Base-by-base conservation (phyloP, 495 filamentous ascomycete genomes). In the Pseudoneurospora amorphoporcata region DNA sequence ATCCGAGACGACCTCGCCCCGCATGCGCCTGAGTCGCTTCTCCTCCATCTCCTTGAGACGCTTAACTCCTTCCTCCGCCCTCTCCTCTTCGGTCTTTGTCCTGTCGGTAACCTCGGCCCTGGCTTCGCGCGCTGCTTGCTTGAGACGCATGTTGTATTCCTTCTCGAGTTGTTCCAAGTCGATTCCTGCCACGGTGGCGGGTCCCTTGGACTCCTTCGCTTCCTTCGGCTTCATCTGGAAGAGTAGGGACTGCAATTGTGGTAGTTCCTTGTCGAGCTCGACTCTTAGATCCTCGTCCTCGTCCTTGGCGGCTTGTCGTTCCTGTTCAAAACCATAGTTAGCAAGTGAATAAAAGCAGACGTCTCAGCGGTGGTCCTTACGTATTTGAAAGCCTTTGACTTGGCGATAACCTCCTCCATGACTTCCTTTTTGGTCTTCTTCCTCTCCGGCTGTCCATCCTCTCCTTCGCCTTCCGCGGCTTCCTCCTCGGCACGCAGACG, bases 401-500 rank as follows among this genome's bases (percentile, higher is more conserved):
- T 99, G 43, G 94, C 92, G 73, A 98, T 98, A 73, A 98, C 89
- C 81, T 99, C 96, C 76, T 95, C 91, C 91, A 98, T 97, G 40
- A 98, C 92, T 78, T 99, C 95, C 68, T 93, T 88, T 80, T 95
- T 98, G 23, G 89, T 92, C 83, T 97, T 99, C 78, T 97, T 97
- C 58, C 90, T 86, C 73, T 92, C 91, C 0, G 92, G 90, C 37
- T 88, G 86, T 39, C 81, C 86, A 2, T 81, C 86, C 29, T 84
- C 82, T 19, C 83, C 86, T 7, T 79, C 85, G 2, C 81, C 87
- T 4, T 76, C 80, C 4, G 75, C 79, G n/a, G 78, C 79, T 72
- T 82, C 79, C 12, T 80, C 83, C 14, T 80, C 83, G 5, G 83
- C 81, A 8, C 85, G 84, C 71, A 81, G 68, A 76, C 92, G 88